Evolutionary conservation across 306 rosid genomes (phyloP), one percentile per base, ranked within the genome.

Genomic region (Ochetophila trinervis): DNA sequence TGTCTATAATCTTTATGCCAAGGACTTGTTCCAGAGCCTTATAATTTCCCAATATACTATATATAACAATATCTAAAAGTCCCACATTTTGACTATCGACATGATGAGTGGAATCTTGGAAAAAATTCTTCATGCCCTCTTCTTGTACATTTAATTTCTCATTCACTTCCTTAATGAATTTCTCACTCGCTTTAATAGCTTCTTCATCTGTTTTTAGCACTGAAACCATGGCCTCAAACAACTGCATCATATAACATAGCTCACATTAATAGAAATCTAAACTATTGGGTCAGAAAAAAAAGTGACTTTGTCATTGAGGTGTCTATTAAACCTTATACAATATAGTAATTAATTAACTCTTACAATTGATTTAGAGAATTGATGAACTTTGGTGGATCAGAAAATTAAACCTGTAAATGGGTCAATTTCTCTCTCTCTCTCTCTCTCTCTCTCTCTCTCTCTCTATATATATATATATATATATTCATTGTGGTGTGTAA

Each of bases 11-110:
- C 48, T 51, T 65, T 6, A 37, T 23, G 53, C 71, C 71, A 73
- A 73, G 53, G 15, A 65, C 71, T 65, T 65, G 71, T 56, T 72
- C 76, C 0, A n/a, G 61, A 57, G 52, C 61, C 57, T 34, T 50
- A 5, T 57, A 17, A 44, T 34, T n/a, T 4, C 71, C 54, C 51
- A 73, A 40, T 12, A 9, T 6, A 12, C 61, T 12, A 11, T 13
- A 2, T 0, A 73, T 14, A 4, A 73, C 51, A n/a, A 65, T 48
- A 63, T 73, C 71, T 48, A 73, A 66, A 36, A 73, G n/a, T 51
- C 71, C 71, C 60, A 65, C 4, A 27, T 37, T 57, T 37, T 24
- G 51, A 3, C 14, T 44, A 44, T 65, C 37, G 24, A 65, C 32
- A 21, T 3, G 15, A 0, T 7, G 57, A 74, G 42, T 15, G 10